phyloP scores from a whole-genome alignment of 2,329 filamentous ascomycete species.

The Trichoderma citrinoviride region DNA sequence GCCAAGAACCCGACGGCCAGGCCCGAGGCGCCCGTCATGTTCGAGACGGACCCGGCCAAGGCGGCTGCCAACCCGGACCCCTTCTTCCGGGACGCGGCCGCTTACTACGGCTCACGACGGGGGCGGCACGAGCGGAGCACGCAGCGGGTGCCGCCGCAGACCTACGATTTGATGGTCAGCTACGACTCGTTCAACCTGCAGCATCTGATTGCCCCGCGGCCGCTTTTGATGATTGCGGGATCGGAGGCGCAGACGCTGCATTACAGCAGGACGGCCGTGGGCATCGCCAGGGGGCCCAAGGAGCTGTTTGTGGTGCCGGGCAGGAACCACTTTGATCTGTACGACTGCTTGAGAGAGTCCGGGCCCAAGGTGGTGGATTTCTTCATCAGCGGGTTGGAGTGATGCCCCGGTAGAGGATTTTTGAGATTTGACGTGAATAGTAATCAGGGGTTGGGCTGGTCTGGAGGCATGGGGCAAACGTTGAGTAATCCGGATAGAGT shows the following conservation, averaged over 20 bases:
- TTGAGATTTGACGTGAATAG: constrained; percentile 2
- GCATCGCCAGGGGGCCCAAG: constrained; percentile 22
- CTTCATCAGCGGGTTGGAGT: neutral
- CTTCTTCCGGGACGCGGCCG: constrained; percentile 19
- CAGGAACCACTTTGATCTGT: constrained; percentile 24
- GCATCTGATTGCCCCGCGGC: constrained; percentile 22
- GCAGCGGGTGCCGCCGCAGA: constrained; percentile 13
- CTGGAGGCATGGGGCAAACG: neutral
- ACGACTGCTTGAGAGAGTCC: constrained; percentile 21
- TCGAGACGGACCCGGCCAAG: constrained; percentile 13
- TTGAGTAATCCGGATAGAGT: constrained; percentile 3
- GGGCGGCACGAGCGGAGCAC: constrained; percentile 21
- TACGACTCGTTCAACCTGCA: constrained; percentile 23
- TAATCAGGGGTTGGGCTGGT: neutral
- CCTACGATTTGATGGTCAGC: constrained; percentile 20
- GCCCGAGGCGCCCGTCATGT: neutral
- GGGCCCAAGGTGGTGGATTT: constrained; percentile 29
- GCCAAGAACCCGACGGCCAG: constrained; percentile 8
- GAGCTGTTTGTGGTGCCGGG: constrained; percentile 23
- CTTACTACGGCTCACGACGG: constrained; percentile 25
- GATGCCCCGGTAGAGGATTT: no score
- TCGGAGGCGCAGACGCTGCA: constrained; percentile 22
- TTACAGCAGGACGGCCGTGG: constrained; percentile 20
- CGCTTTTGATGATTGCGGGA: constrained; percentile 25
- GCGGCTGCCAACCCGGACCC: neutral